Evolutionary conservation across 2,329 filamentous ascomycete species (phyloP).

Genomic region (Phoma sp.): DNA sequence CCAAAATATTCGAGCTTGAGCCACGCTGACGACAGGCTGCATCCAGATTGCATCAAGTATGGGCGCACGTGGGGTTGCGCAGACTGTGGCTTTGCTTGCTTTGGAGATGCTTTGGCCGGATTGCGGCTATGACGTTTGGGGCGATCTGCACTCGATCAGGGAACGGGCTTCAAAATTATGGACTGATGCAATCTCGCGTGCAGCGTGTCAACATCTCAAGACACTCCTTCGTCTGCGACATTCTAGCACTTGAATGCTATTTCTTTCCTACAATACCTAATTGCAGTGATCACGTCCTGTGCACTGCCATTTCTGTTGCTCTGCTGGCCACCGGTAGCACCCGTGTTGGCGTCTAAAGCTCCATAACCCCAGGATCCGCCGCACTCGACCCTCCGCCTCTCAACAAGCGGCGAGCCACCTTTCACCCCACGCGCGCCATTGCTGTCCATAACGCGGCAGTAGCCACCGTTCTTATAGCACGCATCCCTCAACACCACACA

Average conservation of each 20-base stretch:
- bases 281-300: background rate
- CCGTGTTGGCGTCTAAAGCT: slow-evolving; percentile 13
- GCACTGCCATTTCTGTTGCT: background rate
- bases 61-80: slow-evolving; percentile 24
- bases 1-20: slow-evolving; percentile 10
- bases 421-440: slow-evolving; percentile 3
- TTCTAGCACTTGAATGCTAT: background rate
- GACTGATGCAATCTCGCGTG: slow-evolving; percentile 22
- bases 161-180: slow-evolving; percentile 34
- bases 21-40: slow-evolving; percentile 20
- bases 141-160: slow-evolving; percentile 33
- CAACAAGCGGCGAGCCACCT: slow-evolving; percentile 2
- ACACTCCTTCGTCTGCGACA: background rate
- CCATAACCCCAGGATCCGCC: slow-evolving; percentile 11
- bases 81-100: slow-evolving; percentile 8
- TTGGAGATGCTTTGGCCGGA: slow-evolving; percentile 12
- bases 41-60: slow-evolving; percentile 7
- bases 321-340: slow-evolving; percentile 2
- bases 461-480: background rate
- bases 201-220: slow-evolving; percentile 28
- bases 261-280: background rate
- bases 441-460: background rate
- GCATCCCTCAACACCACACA: slow-evolving; percentile 8
- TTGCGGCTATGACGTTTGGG: slow-evolving; percentile 23
- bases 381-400: slow-evolving; percentile 4